Base-by-base conservation (phyloP, 148 eudicot genomes). In the Nepenthes gracilis region DNA sequence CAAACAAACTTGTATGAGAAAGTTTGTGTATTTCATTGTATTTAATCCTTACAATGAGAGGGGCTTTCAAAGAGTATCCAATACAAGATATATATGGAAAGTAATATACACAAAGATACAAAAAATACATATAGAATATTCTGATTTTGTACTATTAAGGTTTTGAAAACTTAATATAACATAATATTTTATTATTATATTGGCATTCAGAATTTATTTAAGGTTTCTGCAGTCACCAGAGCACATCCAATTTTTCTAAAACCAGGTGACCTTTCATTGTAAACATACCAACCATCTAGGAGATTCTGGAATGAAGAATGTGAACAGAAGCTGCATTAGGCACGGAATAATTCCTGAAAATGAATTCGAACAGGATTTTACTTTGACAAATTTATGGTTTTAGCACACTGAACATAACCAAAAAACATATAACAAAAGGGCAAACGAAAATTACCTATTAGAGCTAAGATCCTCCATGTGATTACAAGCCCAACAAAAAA, bases 271-370 rank as follows among this genome's bases (percentile, higher is more conserved):
- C 58, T 2, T 35, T 60, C 13, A 11, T 34, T 37, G 2, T 12
- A 2, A 53, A 59, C 90, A 68, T 65, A 85, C 90, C 80, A 85
- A 65, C 86, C 86, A 85, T 71, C 90, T 72, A 58, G 90, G 90
- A 68, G 90, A 85, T 67, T 85, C 86, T 4, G 86, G 84, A 60
- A 85, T 75, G 71, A 81, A 77, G 63, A 69, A 68, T 48, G 81
- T 54, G 64, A 82, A 80, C 1, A 75, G 10, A 36, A 77, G 47
- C 66, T 81, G 90, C 58, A 85, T 58, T 7, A 79, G 11, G 59
- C 80, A 77, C 12, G 86, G 84, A 65, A 71, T 43, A 69, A 62
- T 58, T 58, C 82, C 90, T 85, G 81, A 55, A 72, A 75, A 10
- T 50, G 35, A 9, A 2, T 23, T 45, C 6, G 59, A 33, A 32